These are phyloP conservation scores for Saturnispora diversa DNA, from an alignment of 805 yeast genomes.

Conservation along the genomic window DNA sequence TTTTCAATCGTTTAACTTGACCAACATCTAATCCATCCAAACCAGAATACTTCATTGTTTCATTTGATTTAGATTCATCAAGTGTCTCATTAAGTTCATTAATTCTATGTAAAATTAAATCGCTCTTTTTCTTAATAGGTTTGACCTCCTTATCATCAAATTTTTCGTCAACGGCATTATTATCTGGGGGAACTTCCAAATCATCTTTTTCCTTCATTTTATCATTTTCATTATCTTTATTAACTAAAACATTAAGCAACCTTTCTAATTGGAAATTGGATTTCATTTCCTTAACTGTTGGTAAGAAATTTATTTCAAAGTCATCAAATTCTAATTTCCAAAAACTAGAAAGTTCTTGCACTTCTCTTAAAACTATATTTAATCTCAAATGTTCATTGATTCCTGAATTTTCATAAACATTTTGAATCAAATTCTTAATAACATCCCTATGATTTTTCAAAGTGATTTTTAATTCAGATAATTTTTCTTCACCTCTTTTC, in stretches of 20 bases:
- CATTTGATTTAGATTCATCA: conserved; percentile 14
- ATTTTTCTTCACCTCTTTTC: conserved; percentile 55
- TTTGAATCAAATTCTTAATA: conserved; percentile 39
- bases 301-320: conserved; percentile 72
- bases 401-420: conserved; percentile 44
- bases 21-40: conserved; percentile 20
- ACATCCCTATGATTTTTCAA: conserved; percentile 43
- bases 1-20: conserved; percentile 59
- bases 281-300: conserved; percentile 89
- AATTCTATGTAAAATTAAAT: conserved; percentile 13
- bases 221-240: conserved; percentile 15
- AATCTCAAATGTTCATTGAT: conserved; percentile 63
- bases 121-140: conserved; percentile 21
- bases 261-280: conserved; percentile 81
- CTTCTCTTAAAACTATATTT: conserved; percentile 57
- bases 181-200: conserved; percentile 15
- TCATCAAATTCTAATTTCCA: conserved; percentile 83
- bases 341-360: conserved; percentile 73
- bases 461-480: conserved; percentile 48
- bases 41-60: conserved; percentile 17
- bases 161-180: conserved; percentile 8
- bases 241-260: conserved; percentile 44
- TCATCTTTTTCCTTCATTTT: conserved; percentile 11
- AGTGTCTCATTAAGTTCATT: conserved; percentile 15
- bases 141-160: conserved; percentile 13